These are phyloP conservation scores for Kalaharituber pfeilii DNA, from an alignment of 2,329 filamentous ascomycete species.

Conservation along the genomic window DNA sequence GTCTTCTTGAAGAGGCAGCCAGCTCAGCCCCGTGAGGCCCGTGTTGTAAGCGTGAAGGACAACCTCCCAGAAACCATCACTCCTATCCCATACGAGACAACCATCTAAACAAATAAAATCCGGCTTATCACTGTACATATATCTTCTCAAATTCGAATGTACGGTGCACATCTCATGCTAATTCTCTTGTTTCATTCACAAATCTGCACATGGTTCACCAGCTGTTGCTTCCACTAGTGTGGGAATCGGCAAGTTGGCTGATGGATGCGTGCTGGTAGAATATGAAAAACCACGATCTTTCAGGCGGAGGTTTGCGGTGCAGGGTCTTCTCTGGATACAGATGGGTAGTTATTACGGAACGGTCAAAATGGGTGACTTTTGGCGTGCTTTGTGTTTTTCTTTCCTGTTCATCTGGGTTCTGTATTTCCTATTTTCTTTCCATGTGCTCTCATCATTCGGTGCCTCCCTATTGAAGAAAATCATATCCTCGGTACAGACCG, in stretches of 20 bases:
- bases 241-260: not conserved
- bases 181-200: not conserved
- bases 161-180: not conserved
- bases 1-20: slow-evolving; percentile 89
- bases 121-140: not conserved
- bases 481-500: not conserved
- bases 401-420: not conserved
- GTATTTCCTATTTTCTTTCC: not conserved
- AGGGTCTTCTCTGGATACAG: not conserved
- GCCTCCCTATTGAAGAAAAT: not conserved
- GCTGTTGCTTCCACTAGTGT: not conserved
- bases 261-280: not conserved
- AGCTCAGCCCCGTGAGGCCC: slow-evolving; percentile 57
- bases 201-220: not conserved
- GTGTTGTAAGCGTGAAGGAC: slow-evolving; percentile 62
- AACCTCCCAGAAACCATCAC: slow-evolving; percentile 81
- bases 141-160: not conserved
- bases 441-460: not conserved
- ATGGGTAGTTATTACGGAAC: not conserved
- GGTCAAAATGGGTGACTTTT: slow-evolving; percentile 2
- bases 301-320: not conserved
- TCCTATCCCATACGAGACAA: slow-evolving; percentile 92
- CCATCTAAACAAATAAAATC: slow-evolving; percentile 49
- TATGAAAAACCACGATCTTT: not conserved
- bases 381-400: not conserved